Evolutionary conservation across 2,329 filamentous ascomycete genomes (phyloP), one percentile per base, ranked within the genome.

Genomic region (Fusarium sp.): DNA sequence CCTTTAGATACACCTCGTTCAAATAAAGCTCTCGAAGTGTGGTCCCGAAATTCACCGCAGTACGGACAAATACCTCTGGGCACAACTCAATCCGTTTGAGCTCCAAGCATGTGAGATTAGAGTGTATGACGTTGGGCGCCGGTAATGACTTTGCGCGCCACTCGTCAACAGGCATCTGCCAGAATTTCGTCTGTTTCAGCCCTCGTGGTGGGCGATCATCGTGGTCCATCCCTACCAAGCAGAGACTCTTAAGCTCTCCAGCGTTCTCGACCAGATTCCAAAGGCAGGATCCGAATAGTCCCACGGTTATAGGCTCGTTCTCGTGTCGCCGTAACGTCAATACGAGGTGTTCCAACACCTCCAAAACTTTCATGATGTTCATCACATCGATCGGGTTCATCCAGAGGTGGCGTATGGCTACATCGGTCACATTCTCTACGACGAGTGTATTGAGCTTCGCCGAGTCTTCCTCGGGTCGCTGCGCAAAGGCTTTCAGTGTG

Each of bases 201-300:
- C 79, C 78, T 28, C 80, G 75, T 6, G 80, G 82, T 1, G 80
- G 80, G 31, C 80, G 79, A 39, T 82, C 81, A 30, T 84, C 82
- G 24, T 82, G 78, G 64, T 85, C 83, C 69, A 83, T 79, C n/a
- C 85, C 85, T 16, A 85, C 81, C 22, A 89, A 71, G 65, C 86
- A 87, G 24, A 89, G 78, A 48, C 82, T 87, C 70, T 84, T 79
- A 18, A 89, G 81, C 14, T 79, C 75, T 30, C 78, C 76, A 1
- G 86, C 85, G 54, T 84, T 84, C 53, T 82, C 82, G 22, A 88
- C 83, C 44, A 87, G 76, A 68, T 85, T 83, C 86, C 87, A 89
- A 7, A 89, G 79, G 60, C 85, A 83, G 41, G 81, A 80, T 26
- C 82, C 82, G 75, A 87, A 87, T 24, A 81, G 72, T 22, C 76